These are phyloP conservation scores for Nigrospora sphaerica DNA, from an alignment of 2,329 filamentous ascomycete species.

Conservation along the genomic window DNA sequence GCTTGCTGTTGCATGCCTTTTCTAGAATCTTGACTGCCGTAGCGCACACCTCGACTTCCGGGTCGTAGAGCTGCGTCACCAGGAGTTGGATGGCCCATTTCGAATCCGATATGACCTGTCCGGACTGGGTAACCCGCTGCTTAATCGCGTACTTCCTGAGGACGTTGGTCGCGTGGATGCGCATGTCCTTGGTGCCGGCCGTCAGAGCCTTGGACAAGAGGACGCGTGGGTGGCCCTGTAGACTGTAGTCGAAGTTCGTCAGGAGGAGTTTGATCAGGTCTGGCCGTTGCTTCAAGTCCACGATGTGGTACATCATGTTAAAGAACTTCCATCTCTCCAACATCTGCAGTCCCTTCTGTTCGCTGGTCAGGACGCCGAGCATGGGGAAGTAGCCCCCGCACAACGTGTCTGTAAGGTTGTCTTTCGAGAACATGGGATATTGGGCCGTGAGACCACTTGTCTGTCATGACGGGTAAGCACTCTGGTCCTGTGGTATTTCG, in stretches of 20 bases:
- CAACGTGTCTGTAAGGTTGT: slow-evolving; percentile 78
- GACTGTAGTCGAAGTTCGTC: slow-evolving; percentile 84
- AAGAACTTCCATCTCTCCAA: slow-evolving; percentile 96
- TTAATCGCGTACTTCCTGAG: slow-evolving; percentile 77
- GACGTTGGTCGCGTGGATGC: slow-evolving; percentile 82
- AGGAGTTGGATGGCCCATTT: slow-evolving; percentile 95
- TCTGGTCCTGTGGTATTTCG: not conserved
- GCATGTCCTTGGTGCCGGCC: slow-evolving; percentile 82
- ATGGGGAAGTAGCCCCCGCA: slow-evolving; percentile 93
- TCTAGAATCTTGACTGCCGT: slow-evolving; percentile 95
- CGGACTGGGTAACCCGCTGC: slow-evolving; percentile 30
- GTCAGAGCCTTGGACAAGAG: slow-evolving; percentile 91
- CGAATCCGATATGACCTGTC: slow-evolving; percentile 53
- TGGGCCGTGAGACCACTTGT: slow-evolving; percentile 71
- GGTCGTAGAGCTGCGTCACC: slow-evolving; percentile 98
- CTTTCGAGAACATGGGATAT: slow-evolving; percentile 80
- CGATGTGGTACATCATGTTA: slow-evolving; percentile 99
- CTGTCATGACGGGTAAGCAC: slow-evolving; percentile 21
- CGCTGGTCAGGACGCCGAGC: slow-evolving; percentile 78
- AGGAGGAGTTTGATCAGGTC: slow-evolving; percentile 86
- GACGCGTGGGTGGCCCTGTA: slow-evolving; percentile 83
- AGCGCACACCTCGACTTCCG: slow-evolving; percentile 92
- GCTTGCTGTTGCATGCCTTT: slow-evolving; percentile 90
- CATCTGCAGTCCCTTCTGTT: slow-evolving; percentile 76
- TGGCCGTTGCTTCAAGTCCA: slow-evolving; percentile 83